phyloP scores from a whole-genome alignment of 345 rosid species.

The Populus tremula region DNA sequence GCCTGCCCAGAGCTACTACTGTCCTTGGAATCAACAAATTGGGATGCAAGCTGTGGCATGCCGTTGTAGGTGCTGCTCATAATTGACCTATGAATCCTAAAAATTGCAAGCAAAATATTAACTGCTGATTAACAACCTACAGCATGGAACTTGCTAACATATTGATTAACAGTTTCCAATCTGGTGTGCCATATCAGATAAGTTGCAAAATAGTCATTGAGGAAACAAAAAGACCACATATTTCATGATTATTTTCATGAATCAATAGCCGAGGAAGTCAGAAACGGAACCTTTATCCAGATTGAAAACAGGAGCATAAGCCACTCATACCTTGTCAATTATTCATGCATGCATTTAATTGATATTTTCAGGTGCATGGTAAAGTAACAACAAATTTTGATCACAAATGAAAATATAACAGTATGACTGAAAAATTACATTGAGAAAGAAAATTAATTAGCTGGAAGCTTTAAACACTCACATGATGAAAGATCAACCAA shows the following conservation, averaged over 20 bases:
- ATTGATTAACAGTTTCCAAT: background rate
- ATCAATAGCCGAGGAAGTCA: background rate
- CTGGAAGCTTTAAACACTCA: background rate
- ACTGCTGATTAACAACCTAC: background rate
- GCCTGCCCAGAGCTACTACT: constrained; percentile 34
- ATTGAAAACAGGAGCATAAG: background rate
- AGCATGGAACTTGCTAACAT: background rate
- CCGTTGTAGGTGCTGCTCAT: constrained; percentile 47
- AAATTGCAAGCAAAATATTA: constrained; percentile 27
- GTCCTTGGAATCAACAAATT: constrained; percentile 29
- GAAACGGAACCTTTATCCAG: background rate
- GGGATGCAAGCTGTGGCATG: constrained; percentile 36
- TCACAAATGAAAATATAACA: background rate
- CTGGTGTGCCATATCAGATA: background rate
- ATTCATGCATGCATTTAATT: background rate
- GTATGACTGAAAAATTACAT: no score
- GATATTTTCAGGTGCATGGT: background rate
- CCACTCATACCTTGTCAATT: background rate
- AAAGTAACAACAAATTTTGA: background rate
- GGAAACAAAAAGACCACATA: background rate
- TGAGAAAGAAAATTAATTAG: background rate
- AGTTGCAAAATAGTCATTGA: background rate
- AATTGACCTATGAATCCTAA: constrained; percentile 67
- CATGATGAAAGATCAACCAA: background rate
- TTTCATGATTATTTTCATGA: no score